Conservation (phyloP, 345 rosid genomes). For the Eutrema yunnanense region DNA sequence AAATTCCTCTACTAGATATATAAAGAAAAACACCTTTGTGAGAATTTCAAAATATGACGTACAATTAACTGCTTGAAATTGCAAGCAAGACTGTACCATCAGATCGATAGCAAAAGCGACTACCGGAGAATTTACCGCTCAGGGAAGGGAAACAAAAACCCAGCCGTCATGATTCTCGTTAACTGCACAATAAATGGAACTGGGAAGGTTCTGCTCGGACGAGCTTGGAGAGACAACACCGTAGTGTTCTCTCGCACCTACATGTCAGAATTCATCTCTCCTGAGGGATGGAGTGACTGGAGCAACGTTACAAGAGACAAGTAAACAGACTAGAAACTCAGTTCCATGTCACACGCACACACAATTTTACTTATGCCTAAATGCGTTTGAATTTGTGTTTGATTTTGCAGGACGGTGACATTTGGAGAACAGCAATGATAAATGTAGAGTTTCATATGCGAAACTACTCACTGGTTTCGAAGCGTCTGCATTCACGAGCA, state of each 20-base stretch:
- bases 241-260: conserved; percentile 59
- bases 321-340: neutral
- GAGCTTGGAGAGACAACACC: conserved; percentile 72
- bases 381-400: too few species aligned
- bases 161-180: conserved; percentile 66
- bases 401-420: too few species aligned
- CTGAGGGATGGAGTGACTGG: conserved; percentile 77
- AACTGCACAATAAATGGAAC: conserved; percentile 48
- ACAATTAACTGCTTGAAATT: neutral
- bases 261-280: conserved; percentile 50
- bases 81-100: conserved; percentile 39
- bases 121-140: conserved; percentile 52
- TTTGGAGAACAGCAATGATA: too few species aligned
- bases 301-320: conserved; percentile 46
- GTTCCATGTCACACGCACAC: neutral
- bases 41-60: neutral
- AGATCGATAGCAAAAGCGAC: conserved; percentile 40
- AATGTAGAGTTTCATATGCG: too few species aligned
- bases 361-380: too few species aligned
- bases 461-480: too few species aligned
- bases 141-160: conserved; percentile 35
- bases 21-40: neutral
- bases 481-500: too few species aligned
- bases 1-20: conserved; percentile 56
- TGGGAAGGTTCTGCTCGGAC: conserved; percentile 63